phyloP scores from a whole-genome alignment of 2,329 filamentous ascomycete genomes.

The Penicillium sp. region DNA sequence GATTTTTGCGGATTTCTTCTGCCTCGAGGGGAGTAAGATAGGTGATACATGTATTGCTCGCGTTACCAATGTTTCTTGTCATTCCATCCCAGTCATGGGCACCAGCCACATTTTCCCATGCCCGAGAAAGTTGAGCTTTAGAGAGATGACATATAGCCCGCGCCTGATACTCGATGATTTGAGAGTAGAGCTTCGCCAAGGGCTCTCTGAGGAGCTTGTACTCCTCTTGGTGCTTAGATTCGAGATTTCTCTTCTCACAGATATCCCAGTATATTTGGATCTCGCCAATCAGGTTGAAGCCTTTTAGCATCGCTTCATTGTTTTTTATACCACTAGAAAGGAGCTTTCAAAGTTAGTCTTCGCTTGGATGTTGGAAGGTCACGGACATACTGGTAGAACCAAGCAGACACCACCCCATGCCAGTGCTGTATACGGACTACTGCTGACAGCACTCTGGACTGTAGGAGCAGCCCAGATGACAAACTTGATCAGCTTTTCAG shows the following conservation, averaged over 20 bases:
- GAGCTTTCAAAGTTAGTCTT: not conserved
- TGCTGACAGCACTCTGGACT: not conserved
- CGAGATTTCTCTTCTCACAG: not conserved
- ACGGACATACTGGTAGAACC: not conserved
- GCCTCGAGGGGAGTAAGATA: not conserved
- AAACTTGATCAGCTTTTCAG: constrained; percentile 9
- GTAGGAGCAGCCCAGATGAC: not conserved
- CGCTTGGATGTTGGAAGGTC: not conserved
- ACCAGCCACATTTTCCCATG: constrained; percentile 15
- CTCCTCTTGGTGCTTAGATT: not conserved
- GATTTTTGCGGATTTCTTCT: not conserved
- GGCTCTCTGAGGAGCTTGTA: not conserved
- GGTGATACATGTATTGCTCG: not conserved
- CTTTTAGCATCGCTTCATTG: not conserved
- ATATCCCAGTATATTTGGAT: not conserved
- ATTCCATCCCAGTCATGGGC: not conserved
- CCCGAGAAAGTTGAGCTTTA: constrained; percentile 3
- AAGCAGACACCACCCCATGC: not conserved
- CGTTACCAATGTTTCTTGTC: not conserved
- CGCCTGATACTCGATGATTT: constrained; percentile 16
- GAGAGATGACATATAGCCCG: constrained; percentile 12
- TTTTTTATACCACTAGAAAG: not conserved
- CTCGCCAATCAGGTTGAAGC: not conserved
- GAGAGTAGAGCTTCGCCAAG: constrained; percentile 21
- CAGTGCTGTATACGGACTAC: not conserved